Percentiles rank a stretch among this genome's conserved stretches.
phyloP scores from a whole-genome alignment of 805 yeast species.

The Wickerhamomyces silvicola region DNA sequence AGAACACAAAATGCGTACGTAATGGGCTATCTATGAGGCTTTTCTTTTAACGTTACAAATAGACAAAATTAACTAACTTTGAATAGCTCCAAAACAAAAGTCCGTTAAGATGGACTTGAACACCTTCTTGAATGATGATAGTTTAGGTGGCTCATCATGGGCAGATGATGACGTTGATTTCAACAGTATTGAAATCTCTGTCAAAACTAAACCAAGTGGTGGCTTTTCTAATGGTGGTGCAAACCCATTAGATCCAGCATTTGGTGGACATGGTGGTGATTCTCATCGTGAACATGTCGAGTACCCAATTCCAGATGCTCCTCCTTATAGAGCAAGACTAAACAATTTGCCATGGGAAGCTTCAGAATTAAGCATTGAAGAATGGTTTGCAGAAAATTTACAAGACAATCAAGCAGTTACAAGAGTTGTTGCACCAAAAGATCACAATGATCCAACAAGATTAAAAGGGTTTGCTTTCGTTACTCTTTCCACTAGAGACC shows the following conservation, averaged over 20 bases:
- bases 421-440: conserved; percentile 69
- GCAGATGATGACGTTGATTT: conserved; percentile 80
- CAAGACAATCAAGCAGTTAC: conserved; percentile 48
- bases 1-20: not conserved
- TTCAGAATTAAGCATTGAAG: conserved; percentile 54
- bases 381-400: conserved; percentile 53
- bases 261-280: conserved; percentile 28
- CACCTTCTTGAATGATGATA: conserved; percentile 74
- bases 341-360: conserved; percentile 82
- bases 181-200: conserved; percentile 51
- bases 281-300: conserved; percentile 51
- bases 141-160: conserved; percentile 74
- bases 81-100: conserved; percentile 57
- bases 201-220: conserved; percentile 25
- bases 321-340: conserved; percentile 90
- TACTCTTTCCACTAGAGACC: conserved; percentile 71
- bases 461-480: conserved; percentile 87
- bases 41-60: not conserved
- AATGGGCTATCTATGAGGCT: not conserved
- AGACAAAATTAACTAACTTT: conserved; percentile 1
- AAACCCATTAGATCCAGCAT: conserved; percentile 32
- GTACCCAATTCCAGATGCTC: conserved; percentile 81
- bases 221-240: conserved; percentile 26
- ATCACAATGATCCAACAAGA: conserved; percentile 49
- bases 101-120: conserved; percentile 77